Percentiles rank a stretch among this genome's conserved stretches.
phyloP scores from a whole-genome alignment of 345 rosid species.

The Chamaenerion angustifolium region DNA sequence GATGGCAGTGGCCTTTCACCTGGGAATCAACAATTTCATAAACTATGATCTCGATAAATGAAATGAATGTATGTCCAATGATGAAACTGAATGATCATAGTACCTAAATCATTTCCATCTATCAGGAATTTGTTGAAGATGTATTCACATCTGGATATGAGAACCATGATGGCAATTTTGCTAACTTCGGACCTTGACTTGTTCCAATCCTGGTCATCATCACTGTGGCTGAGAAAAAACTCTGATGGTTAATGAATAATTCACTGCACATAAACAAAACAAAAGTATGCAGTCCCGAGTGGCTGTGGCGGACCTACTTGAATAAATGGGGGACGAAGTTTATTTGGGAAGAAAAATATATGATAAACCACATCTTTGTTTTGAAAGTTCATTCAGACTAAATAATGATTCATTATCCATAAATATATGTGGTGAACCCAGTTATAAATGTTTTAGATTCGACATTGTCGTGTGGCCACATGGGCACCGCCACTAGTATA shows the following conservation, averaged over 20 bases:
- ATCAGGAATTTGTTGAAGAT: constrained; percentile 54
- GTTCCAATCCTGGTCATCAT: constrained; percentile 43
- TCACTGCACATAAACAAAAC: no score
- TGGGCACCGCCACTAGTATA: no score
- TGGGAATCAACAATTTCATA: constrained; percentile 15
- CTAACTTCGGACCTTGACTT: constrained; percentile 56
- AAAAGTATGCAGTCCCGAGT: no score
- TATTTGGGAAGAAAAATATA: no score
- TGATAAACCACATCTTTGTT: no score
- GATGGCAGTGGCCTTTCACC: constrained; percentile 59
- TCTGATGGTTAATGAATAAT: constrained; percentile 3
- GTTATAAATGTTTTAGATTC: no score
- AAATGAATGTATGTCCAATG: background rate
- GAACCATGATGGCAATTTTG: constrained; percentile 47
- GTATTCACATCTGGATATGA: constrained; percentile 60
- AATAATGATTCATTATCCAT: no score
- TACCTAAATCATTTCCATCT: constrained; percentile 65
- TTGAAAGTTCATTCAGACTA: no score
- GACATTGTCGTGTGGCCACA: no score
- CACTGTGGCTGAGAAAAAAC: constrained; percentile 28
- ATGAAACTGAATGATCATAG: background rate
- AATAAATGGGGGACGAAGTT: no score
- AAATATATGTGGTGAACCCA: no score
- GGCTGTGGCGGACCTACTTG: no score
- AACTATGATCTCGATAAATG: background rate